Conservation (phyloP, 768 basidiomycete genomes). For the Leccinellum rugosiceps region DNA sequence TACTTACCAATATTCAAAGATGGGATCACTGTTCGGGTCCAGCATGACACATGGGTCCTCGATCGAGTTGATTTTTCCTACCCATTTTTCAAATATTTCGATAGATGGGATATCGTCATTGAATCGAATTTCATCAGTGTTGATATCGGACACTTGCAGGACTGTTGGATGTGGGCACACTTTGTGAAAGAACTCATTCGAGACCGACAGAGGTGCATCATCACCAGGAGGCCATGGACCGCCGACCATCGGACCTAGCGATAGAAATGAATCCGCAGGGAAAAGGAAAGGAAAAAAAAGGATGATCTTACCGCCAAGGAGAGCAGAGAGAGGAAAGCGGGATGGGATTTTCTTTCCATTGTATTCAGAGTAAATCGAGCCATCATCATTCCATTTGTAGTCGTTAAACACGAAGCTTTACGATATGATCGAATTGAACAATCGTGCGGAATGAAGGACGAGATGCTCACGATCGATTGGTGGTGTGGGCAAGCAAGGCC, state of each 20-base stretch:
- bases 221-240: constrained; percentile 34
- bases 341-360: constrained; percentile 38
- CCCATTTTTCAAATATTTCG: constrained; percentile 37
- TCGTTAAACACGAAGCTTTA: constrained; percentile 42
- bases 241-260: constrained; percentile 40
- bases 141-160: constrained; percentile 29
- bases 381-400: constrained; percentile 39
- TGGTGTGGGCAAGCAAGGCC: constrained; percentile 32
- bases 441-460: background rate
- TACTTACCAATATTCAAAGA: constrained; percentile 37
- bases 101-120: constrained; percentile 23
- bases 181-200: constrained; percentile 35
- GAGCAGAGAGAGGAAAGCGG: constrained; percentile 38
- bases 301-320: constrained; percentile 36
- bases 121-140: constrained; percentile 29
- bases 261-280: background rate
- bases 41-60: constrained; percentile 42
- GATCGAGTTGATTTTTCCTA: constrained; percentile 31
- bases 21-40: constrained; percentile 16
- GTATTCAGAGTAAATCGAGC: constrained; percentile 35
- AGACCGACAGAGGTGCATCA: constrained; percentile 34
- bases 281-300: background rate
- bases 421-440: constrained; percentile 4
- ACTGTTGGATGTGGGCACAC: constrained; percentile 39
- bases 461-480: constrained; percentile 34